Evolutionary conservation across 192 early-diverging fungal genomes (phyloP).

Genomic region (Podila clonocystis): DNA sequence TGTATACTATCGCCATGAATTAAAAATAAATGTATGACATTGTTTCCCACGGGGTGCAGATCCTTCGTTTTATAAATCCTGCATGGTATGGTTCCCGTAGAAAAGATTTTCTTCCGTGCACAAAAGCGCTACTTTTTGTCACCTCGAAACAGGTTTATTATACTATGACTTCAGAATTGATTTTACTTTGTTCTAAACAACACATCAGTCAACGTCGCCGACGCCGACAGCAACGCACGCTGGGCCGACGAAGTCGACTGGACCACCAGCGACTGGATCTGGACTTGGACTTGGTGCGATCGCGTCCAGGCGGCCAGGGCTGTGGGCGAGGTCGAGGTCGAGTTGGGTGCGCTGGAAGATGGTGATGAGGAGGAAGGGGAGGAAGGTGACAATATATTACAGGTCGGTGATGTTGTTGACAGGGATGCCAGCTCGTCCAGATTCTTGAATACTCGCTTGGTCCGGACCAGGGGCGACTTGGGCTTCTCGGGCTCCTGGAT

Average conservation of each 20-base stretch:
- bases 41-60: no score
- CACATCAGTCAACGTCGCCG: slow-evolving; percentile 35
- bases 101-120: no score
- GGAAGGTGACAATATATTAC: neutral
- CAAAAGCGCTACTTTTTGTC: no score
- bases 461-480: neutral
- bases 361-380: neutral
- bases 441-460: slow-evolving; percentile 4
- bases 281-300: slow-evolving; percentile 32
- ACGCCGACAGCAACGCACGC: slow-evolving; percentile 25
- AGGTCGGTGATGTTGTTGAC: neutral
- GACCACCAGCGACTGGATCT: slow-evolving; percentile 26
- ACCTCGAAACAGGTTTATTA: no score
- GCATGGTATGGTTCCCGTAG: no score
- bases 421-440: slow-evolving; percentile 2
- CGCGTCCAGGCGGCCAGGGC: slow-evolving; percentile 21
- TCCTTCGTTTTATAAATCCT: no score
- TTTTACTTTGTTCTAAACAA: slow-evolving; percentile 22
- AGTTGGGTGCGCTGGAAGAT: neutral
- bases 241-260: slow-evolving; percentile 37
- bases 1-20: no score
- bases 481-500: neutral
- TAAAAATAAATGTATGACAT: no score
- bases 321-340: neutral
- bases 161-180: neutral